Percentiles rank a stretch among this genome's conserved stretches.
Conservation (phyloP, 2,329 filamentous ascomycete species). For the Bipolaris zeicola region DNA sequence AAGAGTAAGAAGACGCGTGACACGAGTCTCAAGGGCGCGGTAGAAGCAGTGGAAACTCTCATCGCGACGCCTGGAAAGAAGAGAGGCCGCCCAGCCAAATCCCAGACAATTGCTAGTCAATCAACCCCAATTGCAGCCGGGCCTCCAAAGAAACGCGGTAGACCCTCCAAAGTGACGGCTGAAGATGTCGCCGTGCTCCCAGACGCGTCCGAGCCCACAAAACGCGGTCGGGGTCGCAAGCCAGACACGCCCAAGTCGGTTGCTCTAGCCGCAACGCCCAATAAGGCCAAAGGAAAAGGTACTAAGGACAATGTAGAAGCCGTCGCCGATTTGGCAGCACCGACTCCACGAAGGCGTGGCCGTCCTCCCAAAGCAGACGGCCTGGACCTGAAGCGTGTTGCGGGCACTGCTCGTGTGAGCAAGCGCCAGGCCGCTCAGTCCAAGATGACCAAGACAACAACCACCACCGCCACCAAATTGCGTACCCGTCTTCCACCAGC, state of each 20-base stretch:
- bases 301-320: conserved; percentile 6
- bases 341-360: conserved; percentile 17
- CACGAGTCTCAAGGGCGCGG: conserved; percentile 19
- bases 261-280: conserved; percentile 9
- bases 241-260: conserved; percentile 9
- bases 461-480: conserved; percentile 15
- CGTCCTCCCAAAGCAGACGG: conserved; percentile 21
- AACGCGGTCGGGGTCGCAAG: conserved; percentile 25
- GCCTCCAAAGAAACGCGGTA: conserved; percentile 30
- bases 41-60: conserved; percentile 6
- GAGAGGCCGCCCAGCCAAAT: conserved; percentile 27
- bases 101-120: neutral
- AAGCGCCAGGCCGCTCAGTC: conserved; percentile 22
- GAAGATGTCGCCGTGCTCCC: conserved; percentile 9
- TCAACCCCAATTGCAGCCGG: conserved; percentile 6
- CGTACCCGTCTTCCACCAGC: conserved; percentile 26
- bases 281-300: conserved; percentile 17
- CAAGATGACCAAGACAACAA: conserved; percentile 6
- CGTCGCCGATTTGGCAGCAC: conserved; percentile 1
- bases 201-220: conserved; percentile 12
- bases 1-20: conserved; percentile 18
- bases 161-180: conserved; percentile 20
- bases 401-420: conserved; percentile 28
- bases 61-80: conserved; percentile 20
- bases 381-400: conserved; percentile 22